Evolutionary conservation across 192 early-diverging fungal genomes (phyloP), one percentile per base, ranked within the genome.

Genomic region (Ambispora gerdemannii): DNA sequence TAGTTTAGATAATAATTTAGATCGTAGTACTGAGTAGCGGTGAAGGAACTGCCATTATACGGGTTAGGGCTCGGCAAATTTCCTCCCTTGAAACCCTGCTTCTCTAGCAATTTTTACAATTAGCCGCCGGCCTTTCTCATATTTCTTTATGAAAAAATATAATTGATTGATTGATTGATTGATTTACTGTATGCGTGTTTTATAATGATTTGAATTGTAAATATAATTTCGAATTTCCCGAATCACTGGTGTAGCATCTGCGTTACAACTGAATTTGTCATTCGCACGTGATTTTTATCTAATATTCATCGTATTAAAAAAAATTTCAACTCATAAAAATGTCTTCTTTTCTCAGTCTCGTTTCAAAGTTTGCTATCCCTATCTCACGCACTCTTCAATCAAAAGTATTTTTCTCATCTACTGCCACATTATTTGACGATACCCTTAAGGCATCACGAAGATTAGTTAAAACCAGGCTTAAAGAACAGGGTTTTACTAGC

Each of bases 341-440:
- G 3, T 6, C 13, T 60, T 60, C 7, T 31, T 60, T 60, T 8
- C 0, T 19, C 7, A 11, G 58, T 60, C 15, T 33, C 58, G 20
- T 60, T 60, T 34, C 58, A 60, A 60, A 33, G 58, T 34, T 60
- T 60, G 31, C 30, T 60, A 3, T 4, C 20, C 58, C 13, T 33
- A 60, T 33, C 0, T 59, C 11, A 59, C 1, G 28, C 28, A 33
- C 31, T 59, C 58, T 60, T 60, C 58, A 0, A 2, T 20, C 31
- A 60, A 20, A 28, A 60, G 31, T 33, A 60, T 34, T 60, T 60
- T 60, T 60, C 30, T 60, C 31, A 60, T 60, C 58, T 33, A 60
- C 31, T 60, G 31, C 7, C 31, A 60, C 0, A 34, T 60, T 60
- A 60, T 60, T 60, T 60, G 58, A 60, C 0, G 0, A 60, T 33